phyloP scores from a whole-genome alignment of 2,329 filamentous ascomycete genomes.

The Xylariomycetidae sp. region DNA sequence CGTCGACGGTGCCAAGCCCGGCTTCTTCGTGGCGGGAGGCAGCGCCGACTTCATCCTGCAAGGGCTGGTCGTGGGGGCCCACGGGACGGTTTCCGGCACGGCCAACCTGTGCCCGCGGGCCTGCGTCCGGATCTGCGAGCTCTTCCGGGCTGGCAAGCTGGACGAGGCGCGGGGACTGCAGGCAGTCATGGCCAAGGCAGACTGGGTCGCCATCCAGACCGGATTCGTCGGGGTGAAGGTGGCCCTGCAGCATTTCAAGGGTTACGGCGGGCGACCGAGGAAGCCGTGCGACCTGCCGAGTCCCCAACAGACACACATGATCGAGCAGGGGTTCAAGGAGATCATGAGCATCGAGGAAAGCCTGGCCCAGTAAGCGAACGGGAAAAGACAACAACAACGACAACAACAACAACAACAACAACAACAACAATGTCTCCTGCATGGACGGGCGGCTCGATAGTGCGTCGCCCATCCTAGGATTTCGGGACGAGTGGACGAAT shows the following conservation, averaged over 20 bases:
- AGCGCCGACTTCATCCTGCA: conserved; percentile 72
- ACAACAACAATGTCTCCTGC: too few relatives aligned
- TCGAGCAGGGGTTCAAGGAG: conserved; percentile 33
- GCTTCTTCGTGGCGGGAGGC: conserved; percentile 67
- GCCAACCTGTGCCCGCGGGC: conserved; percentile 66
- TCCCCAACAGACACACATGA: conserved; percentile 27
- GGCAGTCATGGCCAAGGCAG: conserved; percentile 37
- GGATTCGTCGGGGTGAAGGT: conserved; percentile 46
- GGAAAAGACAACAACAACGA: too few relatives aligned
- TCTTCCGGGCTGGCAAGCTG: conserved; percentile 53
- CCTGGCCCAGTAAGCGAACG: too few relatives aligned
- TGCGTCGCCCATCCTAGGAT: too few relatives aligned
- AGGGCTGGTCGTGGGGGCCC: conserved; percentile 63
- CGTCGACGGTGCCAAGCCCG: conserved; percentile 14
- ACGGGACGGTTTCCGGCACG: conserved; percentile 69
- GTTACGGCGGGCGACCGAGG: conserved; percentile 35
- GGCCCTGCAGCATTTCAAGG: conserved; percentile 35
- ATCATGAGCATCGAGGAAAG: conserved; percentile 27
- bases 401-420: too few relatives aligned
- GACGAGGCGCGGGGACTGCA: conserved; percentile 32
- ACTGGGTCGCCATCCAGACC: conserved; percentile 44
- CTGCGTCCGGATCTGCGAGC: conserved; percentile 56
- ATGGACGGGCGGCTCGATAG: too few relatives aligned
- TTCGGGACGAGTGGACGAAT: too few relatives aligned
- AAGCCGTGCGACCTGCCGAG: conserved; percentile 33